Base-by-base conservation (phyloP, 495 filamentous ascomycete species). In the Bombardia bombarda region DNA sequence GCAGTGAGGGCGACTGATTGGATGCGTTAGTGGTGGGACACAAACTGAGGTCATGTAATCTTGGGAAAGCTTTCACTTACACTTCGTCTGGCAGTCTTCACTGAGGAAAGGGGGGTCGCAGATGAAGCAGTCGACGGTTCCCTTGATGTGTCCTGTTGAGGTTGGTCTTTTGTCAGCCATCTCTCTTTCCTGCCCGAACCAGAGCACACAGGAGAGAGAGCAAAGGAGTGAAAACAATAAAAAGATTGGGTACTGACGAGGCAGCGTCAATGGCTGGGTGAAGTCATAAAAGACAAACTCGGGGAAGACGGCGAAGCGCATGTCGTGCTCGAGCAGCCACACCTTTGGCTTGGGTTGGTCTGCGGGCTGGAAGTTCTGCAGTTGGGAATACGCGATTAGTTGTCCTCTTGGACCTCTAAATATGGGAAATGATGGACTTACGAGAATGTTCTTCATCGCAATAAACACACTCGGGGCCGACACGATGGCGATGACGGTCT, bases 41-140 rank as follows among this genome's bases (percentile, higher is more conserved):
- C 18, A 12, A 49, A 35, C 20, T 19, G 24, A 31, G 4, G 17
- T 26, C 3, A 17, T 20, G 13, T 10, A 19, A 14, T 6, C 25
- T 21, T 25, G 35, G 7, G 23, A 9, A 14, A 10, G 17, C 24
- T 16, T 39, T 17, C 4, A 53, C 59, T 25, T 55, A 83, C 82
- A 66, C 68, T 88, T 88, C 0, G 84, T 86, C 49, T 90, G 86
- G 57, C 86, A 90, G 46, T 90, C 83, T 48, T 83, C 73, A 51
- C 75, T 83, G 7, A 90, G 63, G 46, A 90, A 90, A 2, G 86
- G 86, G 0, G 86, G 86, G 59, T 90, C 86, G 46, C 73, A 73
- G 43, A 88, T 78, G 42, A 90, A 71, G 33, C 78, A 67, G 58
- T 86, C 77, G 28, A 77, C 77, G 23, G 55, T 65, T 16, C 75